Evolutionary conservation across 2,329 filamentous ascomycete genomes (phyloP), one percentile per base, ranked within the genome.

Genomic region (Cladorrhinum sp.): DNA sequence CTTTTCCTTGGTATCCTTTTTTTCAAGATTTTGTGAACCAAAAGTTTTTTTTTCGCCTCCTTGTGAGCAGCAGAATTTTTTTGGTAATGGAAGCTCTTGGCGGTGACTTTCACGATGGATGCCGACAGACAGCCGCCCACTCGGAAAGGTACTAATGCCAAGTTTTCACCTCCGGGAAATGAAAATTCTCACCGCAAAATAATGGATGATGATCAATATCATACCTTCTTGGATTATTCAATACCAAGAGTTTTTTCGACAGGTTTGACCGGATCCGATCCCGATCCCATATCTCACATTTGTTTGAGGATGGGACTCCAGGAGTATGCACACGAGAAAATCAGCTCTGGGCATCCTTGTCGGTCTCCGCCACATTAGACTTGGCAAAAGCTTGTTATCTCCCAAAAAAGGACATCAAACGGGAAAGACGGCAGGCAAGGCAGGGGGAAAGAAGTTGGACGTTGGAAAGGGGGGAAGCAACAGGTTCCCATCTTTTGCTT

Each of bases 361-460:
- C 30, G n/a, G 50, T 52, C 28, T 21, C 58, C 53, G 61, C 62
- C 58, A 55, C 63, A 46, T 18, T 48, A 50, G 12, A 10, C 64
- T 67, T 67, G 66, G 66, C 66, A 57, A 67, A 67, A 67, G 66
- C 66, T 67, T 67, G 58, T 67, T 57, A 59, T 21, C 26, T 33
- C 28, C 54, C 24, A 24, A 51, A 51, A 46, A 21, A 46, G 18
- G 12, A 18, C 16, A 20, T 20, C 6, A 46, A 14, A 46, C 42
- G 42, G 18, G 42, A 46, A 23, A 20, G 42, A 46, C 4, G 42
- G 42, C 42, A 21, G 16, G 36, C 5, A 3, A n/a, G 36, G 36
- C 6, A 20, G 7, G 42, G n/a, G n/a, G 6, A 46, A 9, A 18
- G 7, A 10, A 21, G n/a, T 14, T 18, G 42, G n/a, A 16, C 4